Percentiles rank a stretch among this genome's conserved stretches.
phyloP scores from a whole-genome alignment of 768 basidiomycete species.

The Cyclocybe cylindracea region DNA sequence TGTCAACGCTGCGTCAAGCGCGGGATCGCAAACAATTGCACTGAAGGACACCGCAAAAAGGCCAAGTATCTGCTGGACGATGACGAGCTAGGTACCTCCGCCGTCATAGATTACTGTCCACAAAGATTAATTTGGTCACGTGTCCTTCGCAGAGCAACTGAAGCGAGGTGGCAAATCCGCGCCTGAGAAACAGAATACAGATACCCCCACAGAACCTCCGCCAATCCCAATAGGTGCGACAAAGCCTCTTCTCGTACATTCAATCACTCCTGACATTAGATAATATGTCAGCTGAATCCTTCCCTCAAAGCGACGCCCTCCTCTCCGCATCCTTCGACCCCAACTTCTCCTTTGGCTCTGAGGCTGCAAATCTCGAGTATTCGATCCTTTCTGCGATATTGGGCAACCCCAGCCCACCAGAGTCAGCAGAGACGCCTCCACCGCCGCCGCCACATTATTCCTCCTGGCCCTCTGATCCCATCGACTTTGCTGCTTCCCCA shows the following conservation, averaged over 20 bases:
- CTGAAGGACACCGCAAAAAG: constrained; percentile 96
- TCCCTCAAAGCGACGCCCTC: constrained; percentile 57
- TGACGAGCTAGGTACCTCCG: constrained; percentile 78
- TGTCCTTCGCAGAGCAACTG: constrained; percentile 44
- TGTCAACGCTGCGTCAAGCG: constrained; percentile 96
- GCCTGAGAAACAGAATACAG: constrained; percentile 23
- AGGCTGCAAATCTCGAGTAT: constrained; percentile 93
- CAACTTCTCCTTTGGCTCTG: constrained; percentile 74
- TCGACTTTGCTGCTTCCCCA: constrained; percentile 39
- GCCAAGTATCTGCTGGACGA: constrained; percentile 97
- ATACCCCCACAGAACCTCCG: constrained; percentile 31
- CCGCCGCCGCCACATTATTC: constrained; percentile 40
- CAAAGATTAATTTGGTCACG: constrained; percentile 34
- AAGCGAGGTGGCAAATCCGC: constrained; percentile 44
- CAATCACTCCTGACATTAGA: constrained; percentile 7
- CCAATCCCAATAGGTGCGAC: constrained; percentile 36
- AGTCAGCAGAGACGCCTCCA: constrained; percentile 43
- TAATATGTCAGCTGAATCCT: constrained; percentile 45
- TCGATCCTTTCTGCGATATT: constrained; percentile 92
- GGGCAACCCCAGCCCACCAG: constrained; percentile 68
- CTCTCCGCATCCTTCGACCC: constrained; percentile 65
- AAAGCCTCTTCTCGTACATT: not conserved
- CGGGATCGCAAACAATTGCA: constrained; percentile 84
- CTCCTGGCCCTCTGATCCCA: constrained; percentile 44
- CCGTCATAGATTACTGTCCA: constrained; percentile 18